phyloP scores from a whole-genome alignment of 208 protist genomes.

The Crithidia brevicula region DNA sequence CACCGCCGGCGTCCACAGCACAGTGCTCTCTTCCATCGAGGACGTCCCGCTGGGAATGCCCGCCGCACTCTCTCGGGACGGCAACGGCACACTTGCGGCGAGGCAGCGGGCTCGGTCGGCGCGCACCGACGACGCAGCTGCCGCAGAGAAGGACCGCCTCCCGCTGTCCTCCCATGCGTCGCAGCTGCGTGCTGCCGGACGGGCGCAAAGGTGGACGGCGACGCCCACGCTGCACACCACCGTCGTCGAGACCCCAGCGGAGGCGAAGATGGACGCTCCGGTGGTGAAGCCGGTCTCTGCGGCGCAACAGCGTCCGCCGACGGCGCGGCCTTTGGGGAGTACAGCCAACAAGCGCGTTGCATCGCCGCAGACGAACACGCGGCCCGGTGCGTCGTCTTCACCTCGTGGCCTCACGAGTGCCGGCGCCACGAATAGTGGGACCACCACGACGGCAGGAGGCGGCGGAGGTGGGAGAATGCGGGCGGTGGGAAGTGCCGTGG shows the following conservation, averaged over 20 bases:
- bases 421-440: background rate
- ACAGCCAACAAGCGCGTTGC: background rate
- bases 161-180: too few species aligned
- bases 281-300: background rate
- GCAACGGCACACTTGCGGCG: background rate
- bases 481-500: too few species aligned
- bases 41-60: background rate
- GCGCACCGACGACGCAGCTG: conserved; percentile 1
- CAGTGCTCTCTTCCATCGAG: background rate
- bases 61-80: background rate
- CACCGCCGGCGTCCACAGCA: conserved; percentile 15
- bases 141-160: background rate
- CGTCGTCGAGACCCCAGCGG: background rate
- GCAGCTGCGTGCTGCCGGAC: background rate
- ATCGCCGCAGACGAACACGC: background rate
- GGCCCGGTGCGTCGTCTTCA: background rate
- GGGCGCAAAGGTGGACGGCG: background rate
- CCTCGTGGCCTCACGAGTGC: background rate
- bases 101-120: conserved; percentile 23
- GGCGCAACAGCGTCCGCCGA: conserved; percentile 3
- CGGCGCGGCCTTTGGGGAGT: conserved; percentile 8
- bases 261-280: background rate
- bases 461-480: too few species aligned
- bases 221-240: conserved; percentile 2
- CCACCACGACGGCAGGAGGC: background rate